phyloP scores from a whole-genome alignment of 208 protist genomes.

The Trypanosoma melophagium region DNA sequence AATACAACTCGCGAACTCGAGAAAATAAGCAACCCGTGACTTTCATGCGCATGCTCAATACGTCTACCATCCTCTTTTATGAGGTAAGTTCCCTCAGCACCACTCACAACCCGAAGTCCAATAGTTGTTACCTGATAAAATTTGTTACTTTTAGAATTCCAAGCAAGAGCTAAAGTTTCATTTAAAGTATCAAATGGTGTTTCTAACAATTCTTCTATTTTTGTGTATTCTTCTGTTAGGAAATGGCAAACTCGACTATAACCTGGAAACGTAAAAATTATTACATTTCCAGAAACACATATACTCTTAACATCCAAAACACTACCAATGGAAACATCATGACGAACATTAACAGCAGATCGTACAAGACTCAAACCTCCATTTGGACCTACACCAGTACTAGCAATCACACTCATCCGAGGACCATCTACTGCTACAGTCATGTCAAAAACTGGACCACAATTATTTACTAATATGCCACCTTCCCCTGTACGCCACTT shows the following conservation, averaged over 20 bases:
- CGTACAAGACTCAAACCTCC: constrained; percentile 74
- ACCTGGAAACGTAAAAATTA: constrained; percentile 36
- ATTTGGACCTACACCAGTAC: constrained; percentile 53
- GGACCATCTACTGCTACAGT: constrained; percentile 44
- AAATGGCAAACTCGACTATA: constrained; percentile 30
- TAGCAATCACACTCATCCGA: constrained; percentile 60
- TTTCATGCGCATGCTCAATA: constrained; percentile 22
- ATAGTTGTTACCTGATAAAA: constrained; percentile 28
- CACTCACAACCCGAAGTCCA: constrained; percentile 16
- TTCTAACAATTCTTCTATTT: constrained; percentile 20
- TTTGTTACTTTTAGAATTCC: background rate
- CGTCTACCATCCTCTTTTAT: background rate
- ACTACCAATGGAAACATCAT: constrained; percentile 24
- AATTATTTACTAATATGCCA: constrained; percentile 52
- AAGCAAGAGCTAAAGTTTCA: constrained; percentile 25
- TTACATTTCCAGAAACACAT: constrained; percentile 24
- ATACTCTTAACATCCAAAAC: constrained; percentile 27
- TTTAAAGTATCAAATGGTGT: constrained; percentile 21
- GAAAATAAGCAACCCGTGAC: constrained; percentile 24
- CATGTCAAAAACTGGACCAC: constrained; percentile 76
- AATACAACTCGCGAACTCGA: constrained; percentile 16
- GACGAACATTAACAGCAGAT: constrained; percentile 50
- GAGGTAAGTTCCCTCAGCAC: constrained; percentile 11
- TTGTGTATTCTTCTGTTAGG: background rate
- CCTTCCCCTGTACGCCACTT: constrained; percentile 35